Base-by-base conservation (phyloP, 2,329 filamentous ascomycete genomes). In the Colletotrichum trifolii region DNA sequence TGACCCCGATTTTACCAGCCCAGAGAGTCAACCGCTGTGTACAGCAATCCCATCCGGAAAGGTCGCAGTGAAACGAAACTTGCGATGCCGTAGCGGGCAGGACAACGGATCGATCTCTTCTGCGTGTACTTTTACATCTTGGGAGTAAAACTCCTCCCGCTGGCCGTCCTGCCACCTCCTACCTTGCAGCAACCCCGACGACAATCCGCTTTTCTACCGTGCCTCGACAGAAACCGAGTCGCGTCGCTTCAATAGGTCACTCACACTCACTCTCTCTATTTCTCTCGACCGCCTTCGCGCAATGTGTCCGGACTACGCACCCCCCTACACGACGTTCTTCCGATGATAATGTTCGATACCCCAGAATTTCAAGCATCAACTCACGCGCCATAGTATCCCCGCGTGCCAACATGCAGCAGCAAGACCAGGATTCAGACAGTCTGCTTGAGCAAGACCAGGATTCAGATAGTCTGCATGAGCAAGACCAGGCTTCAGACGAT, bases 311-410 rank as follows among this genome's bases (percentile, higher is more conserved):
- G 25, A 25, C 25, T 45, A 62, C 63, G 59, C 42, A 47, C 59
- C 33, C 42, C n/a, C 25, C 35, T 47, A 43, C 17, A 40, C 12
- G 25, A 48, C 47, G 38, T 42, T 33, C 48, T 15, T 36, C n/a
- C 58, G 53, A 43, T 45, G 47, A 66, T 53, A 59, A 53, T 63
- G 58, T 66, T 17, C 42, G 35, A 35, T 52, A 39, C 33, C 47
- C 34, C n/a, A 47, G 52, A 25, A 33, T 43, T 49, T 57, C 39
- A 40, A 34, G 48, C 42, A 63, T 17, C 47, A 59, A 63, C 63
- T 57, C 42, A 38, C 60, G 54, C 54, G 49, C 64, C 38, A 60
- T 65, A 40, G 46, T 48, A 42, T 54, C 47, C 48, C 54, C 60
- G 43, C 52, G 52, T 35, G 48, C 40, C 15, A 36, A 42, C 35